Conservation (phyloP, 2,329 filamentous ascomycete species). For the Xylariaceae sp. region DNA sequence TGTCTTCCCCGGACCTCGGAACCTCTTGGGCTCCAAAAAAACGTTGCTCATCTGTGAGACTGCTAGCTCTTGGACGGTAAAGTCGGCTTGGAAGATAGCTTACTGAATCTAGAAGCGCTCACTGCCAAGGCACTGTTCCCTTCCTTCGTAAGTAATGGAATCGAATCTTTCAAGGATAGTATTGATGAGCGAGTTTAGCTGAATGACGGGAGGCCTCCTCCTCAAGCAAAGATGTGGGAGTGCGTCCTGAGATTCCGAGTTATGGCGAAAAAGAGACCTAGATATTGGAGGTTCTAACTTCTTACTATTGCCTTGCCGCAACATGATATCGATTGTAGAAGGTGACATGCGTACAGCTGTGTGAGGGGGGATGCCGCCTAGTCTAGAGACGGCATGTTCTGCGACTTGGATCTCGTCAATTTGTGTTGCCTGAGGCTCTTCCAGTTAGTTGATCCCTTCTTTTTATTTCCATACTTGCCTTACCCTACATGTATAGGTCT, state of each 20-base stretch:
- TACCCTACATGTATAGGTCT: background rate
- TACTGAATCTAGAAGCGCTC: constrained; percentile 1
- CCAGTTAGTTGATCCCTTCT: constrained; percentile 3
- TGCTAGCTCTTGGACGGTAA: constrained; percentile 27
- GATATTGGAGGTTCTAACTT: constrained; percentile 19
- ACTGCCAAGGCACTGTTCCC: constrained; percentile 24
- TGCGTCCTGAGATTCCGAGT: background rate
- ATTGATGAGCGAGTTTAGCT: constrained; percentile 9
- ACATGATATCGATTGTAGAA: constrained; percentile 16
- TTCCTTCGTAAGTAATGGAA: constrained; percentile 17
- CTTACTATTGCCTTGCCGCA: constrained; percentile 5
- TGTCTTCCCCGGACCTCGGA: constrained; percentile 31
- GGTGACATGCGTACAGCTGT: constrained; percentile 21
- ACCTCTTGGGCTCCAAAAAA: constrained; percentile 4
- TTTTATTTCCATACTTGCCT: background rate
- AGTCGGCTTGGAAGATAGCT: constrained; percentile 15
- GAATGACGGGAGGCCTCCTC: background rate
- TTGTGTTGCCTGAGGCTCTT: constrained; percentile 18
- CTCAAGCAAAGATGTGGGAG: constrained; percentile 1
- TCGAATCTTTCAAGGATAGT: constrained; percentile 11
- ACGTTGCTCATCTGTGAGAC: constrained; percentile 11
- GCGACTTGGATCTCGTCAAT: too few species aligned
- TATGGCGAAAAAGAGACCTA: background rate
- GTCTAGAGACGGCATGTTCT: constrained; percentile 10
- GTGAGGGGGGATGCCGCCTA: constrained; percentile 7